Evolutionary conservation across 2,329 filamentous ascomycete species (phyloP), one percentile per base, ranked within the genome.

Genomic region (Ophiostoma montium): DNA sequence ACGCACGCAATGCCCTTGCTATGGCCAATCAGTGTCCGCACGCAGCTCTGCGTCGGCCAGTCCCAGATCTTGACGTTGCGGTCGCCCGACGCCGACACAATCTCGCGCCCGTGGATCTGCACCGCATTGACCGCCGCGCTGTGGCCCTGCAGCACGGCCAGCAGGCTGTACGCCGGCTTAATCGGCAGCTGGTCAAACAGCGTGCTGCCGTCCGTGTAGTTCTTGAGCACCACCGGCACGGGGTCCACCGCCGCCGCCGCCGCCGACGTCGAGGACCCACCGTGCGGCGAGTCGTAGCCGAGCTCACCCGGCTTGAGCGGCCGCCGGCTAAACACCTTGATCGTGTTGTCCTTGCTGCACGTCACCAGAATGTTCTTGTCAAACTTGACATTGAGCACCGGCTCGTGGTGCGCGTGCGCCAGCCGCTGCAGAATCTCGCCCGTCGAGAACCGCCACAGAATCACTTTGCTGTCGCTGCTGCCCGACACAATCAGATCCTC

Each of bases 1-100:
- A 98, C 89, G 62, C 92, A 98, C 3, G 92, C 92, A 58, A 98
- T 96, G 31, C 92, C 92, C 63, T 98, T 98, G 54, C 78, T 79
- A 59, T 98, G 92, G 2, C 90, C 92, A 35, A 85, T 72, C 32
- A 94, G 80, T 1, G 86, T 94, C 58, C 84, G 79, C 41, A 76
- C 73, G 62, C 86, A 90, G 39, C 75, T 69, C 50, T 87, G 85
- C 8, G 79, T 84, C 16, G 82, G 82, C 69, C 94, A 86, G 62
- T 94, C 83, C 92, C 92, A 98, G 18, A 95, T 75, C 63, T 95
- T 95, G 66, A 98, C 89, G 54, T 84, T 79, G 35, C 92, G 82
- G 62, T 98, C 92, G 16, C 92, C 92, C 48, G 89, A 95, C 10
- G 90, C 92, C 3, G 92, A 96, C 2, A 96, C 89, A 46, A 98